These are phyloP conservation scores for Nevesoporus exiguus DNA, from an alignment of 768 basidiomycete species.

Conservation along the genomic window DNA sequence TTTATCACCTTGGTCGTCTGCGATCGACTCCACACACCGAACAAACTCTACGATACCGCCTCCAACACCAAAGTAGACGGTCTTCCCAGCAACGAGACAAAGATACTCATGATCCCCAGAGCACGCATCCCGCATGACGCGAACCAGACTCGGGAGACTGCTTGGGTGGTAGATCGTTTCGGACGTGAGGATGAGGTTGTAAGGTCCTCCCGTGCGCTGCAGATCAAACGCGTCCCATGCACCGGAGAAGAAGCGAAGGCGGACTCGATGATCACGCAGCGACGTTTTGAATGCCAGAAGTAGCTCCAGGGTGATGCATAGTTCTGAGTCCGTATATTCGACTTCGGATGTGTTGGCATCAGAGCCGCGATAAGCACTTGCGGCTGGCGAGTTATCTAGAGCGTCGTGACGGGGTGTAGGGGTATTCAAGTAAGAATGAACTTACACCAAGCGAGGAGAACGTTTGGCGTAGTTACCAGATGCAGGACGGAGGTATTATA, in stretches of 20 bases:
- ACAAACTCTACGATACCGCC: slow-evolving; percentile 80
- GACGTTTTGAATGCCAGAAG: slow-evolving; percentile 62
- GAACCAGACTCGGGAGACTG: slow-evolving; percentile 58
- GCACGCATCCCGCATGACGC: slow-evolving; percentile 45
- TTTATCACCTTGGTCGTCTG: background rate
- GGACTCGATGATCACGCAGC: slow-evolving; percentile 50
- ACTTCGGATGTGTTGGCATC: slow-evolving; percentile 22
- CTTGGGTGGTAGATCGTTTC: slow-evolving; percentile 87
- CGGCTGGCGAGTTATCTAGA: slow-evolving; percentile 61
- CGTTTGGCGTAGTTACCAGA: slow-evolving; percentile 75
- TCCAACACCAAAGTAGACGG: slow-evolving; percentile 93
- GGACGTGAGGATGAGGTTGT: slow-evolving; percentile 79
- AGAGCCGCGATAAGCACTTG: slow-evolving; percentile 41
- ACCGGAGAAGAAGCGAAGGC: slow-evolving; percentile 75
- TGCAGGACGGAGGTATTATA: slow-evolving; percentile 83
- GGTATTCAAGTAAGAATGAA: slow-evolving; percentile 6
- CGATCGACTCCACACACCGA: slow-evolving; percentile 38
- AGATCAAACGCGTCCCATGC: slow-evolving; percentile 66
- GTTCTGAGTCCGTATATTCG: slow-evolving; percentile 40
- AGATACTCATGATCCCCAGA: slow-evolving; percentile 20
- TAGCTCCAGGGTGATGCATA: slow-evolving; percentile 64
- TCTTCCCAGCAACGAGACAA: slow-evolving; percentile 86
- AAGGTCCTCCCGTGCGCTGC: slow-evolving; percentile 34
- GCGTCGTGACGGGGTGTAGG: background rate
- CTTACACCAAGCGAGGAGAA: slow-evolving; percentile 81